phyloP scores from a whole-genome alignment of 2,329 filamentous ascomycete genomes.

The Orbilia oligospora region DNA sequence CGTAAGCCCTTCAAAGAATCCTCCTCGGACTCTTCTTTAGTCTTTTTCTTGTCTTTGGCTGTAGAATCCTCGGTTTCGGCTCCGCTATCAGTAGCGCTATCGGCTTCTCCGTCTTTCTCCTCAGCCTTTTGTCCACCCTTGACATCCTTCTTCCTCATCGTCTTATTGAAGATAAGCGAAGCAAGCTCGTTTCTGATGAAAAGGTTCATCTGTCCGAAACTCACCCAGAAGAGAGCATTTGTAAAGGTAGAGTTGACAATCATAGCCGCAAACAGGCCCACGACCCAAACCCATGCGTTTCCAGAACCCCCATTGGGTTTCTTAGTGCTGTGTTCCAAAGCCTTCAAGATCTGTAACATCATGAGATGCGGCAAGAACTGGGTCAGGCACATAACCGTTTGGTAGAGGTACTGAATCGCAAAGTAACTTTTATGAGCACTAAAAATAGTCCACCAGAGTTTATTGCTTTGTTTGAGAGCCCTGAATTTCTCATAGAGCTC shows the following conservation, averaged over 20 bases:
- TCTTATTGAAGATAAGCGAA: conserved; percentile 81
- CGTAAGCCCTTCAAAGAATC: conserved; percentile 74
- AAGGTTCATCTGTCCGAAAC: conserved; percentile 66
- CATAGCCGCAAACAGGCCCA: conserved; percentile 75
- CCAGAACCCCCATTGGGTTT: conserved; percentile 69
- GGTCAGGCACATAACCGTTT: conserved; percentile 55
- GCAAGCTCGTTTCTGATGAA: conserved; percentile 78
- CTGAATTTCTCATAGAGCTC: conserved; percentile 41
- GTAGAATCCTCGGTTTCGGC: conserved; percentile 59
- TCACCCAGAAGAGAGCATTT: conserved; percentile 43
- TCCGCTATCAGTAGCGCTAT: conserved; percentile 63
- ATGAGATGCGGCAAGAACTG: conserved; percentile 80
- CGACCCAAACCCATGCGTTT: conserved; percentile 78
- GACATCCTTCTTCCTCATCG: conserved; percentile 82
- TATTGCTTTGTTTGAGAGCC: conserved; percentile 27
- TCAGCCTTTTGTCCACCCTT: conserved; percentile 73
- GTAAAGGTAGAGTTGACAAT: conserved; percentile 67
- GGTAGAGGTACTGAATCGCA: conserved; percentile 62
- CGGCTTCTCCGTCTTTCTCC: conserved; percentile 63
- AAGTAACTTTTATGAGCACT: conserved; percentile 62
- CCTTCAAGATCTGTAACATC: conserved; percentile 76
- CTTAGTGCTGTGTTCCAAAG: conserved; percentile 73
- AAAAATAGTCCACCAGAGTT: conserved; percentile 47
- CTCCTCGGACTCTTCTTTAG: conserved; percentile 68
- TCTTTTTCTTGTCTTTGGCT: conserved; percentile 65